These are phyloP conservation scores for Periglandula ipomoeae DNA, from an alignment of 2,329 filamentous ascomycete species.

Conservation along the genomic window DNA sequence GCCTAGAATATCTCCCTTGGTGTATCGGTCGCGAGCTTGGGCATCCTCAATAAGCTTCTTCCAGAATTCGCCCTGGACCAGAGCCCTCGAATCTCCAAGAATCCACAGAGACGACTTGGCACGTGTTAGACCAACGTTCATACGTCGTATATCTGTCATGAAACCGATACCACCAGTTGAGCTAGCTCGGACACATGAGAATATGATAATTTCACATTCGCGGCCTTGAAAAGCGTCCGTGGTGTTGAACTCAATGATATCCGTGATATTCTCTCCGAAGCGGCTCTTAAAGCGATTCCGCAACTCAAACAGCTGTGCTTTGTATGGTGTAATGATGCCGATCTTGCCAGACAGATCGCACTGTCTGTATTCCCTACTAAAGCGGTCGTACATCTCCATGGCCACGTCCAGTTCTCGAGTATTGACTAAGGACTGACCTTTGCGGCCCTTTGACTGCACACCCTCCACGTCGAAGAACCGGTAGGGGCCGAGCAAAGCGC, in stretches of 20 bases:
- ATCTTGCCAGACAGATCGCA: conserved; percentile 74
- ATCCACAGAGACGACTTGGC: conserved; percentile 97
- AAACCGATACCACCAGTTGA: conserved; percentile 95
- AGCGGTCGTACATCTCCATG: conserved; percentile 71
- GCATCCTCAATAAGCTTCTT: conserved; percentile 77
- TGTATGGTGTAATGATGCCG: conserved; percentile 97
- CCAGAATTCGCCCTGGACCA: conserved; percentile 88
- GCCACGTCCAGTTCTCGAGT: conserved; percentile 78
- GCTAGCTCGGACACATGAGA: conserved; percentile 92
- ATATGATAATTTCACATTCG: conserved; percentile 97
- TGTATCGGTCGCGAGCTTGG: conserved; percentile 64
- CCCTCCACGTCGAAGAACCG: conserved; percentile 96
- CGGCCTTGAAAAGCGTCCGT: conserved; percentile 97
- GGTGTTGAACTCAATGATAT: conserved; percentile 91
- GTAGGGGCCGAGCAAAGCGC: conserved; percentile 76
- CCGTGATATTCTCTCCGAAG: conserved; percentile 67
- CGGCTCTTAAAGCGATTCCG: conserved; percentile 61
- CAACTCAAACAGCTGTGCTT: conserved; percentile 78
- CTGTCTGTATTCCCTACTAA: conserved; percentile 61
- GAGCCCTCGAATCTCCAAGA: conserved; percentile 79
- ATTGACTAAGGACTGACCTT: conserved; percentile 86
- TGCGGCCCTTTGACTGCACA: conserved; percentile 69
- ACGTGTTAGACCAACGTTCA: conserved; percentile 97
- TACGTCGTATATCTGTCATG: conserved; percentile 94
- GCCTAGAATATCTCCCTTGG: conserved; percentile 49